These are phyloP conservation scores for Globisporangium cylindrosporum DNA, from an alignment of 352 stramenopile genomes.

Conservation along the genomic window DNA sequence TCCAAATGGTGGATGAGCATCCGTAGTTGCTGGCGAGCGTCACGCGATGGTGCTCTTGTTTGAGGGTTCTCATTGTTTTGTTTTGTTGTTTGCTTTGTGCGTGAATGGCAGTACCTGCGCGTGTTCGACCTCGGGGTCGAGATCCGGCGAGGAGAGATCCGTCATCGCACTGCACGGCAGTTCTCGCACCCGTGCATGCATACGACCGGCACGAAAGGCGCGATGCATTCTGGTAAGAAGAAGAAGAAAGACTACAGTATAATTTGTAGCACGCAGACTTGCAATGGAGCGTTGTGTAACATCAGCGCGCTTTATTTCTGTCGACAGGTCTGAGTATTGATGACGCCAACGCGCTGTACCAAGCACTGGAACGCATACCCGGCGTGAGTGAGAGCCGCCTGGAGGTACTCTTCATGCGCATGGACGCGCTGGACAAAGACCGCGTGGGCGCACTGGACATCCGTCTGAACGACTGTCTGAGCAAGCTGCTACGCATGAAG, in stretches of 20 bases:
- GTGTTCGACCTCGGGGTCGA: constrained; percentile 62
- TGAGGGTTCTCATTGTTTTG: background rate
- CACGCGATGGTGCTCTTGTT: background rate
- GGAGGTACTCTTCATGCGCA: constrained; percentile 47
- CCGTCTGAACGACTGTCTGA: constrained; percentile 39
- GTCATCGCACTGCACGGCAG: constrained; percentile 36
- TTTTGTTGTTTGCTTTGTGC: background rate
- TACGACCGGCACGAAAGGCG: constrained; percentile 57
- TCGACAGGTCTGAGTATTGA: constrained; percentile 64
- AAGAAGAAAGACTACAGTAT: background rate
- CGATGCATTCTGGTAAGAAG: constrained; percentile 45
- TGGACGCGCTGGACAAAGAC: constrained; percentile 64
- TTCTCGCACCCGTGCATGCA: constrained; percentile 54
- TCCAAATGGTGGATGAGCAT: constrained; percentile 51
- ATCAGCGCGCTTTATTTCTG: background rate
- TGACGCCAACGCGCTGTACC: constrained; percentile 63
- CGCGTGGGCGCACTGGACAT: constrained; percentile 54
- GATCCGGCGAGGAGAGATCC: constrained; percentile 71
- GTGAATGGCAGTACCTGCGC: constrained; percentile 50
- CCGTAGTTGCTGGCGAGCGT: background rate
- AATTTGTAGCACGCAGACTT: background rate
- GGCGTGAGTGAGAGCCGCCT: constrained; percentile 38
- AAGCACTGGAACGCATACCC: constrained; percentile 35
- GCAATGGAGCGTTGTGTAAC: background rate
- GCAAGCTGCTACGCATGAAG: constrained; percentile 27